Evolutionary conservation across 352 stramenopile genomes (phyloP).

Genomic region (Phytophthora fragariaefolia): DNA sequence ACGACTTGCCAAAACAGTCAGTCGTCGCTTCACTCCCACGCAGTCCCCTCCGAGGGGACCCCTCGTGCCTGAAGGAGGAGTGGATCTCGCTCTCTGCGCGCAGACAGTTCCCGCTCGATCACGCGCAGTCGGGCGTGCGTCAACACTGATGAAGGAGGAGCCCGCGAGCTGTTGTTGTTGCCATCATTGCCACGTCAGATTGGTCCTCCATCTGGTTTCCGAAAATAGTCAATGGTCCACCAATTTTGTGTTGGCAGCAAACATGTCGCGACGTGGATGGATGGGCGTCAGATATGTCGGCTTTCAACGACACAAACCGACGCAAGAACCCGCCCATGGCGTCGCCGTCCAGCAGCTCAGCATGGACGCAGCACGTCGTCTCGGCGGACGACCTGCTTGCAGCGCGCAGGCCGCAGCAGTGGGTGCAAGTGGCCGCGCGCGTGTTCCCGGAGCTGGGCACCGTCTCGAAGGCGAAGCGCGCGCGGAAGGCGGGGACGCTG

Average conservation of each 20-base stretch:
- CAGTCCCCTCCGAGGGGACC: no score
- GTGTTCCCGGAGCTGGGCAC: constrained; percentile 53
- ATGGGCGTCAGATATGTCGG: no score
- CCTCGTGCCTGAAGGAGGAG: no score
- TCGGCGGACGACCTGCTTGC: constrained; percentile 17
- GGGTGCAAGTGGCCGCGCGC: constrained; percentile 62
- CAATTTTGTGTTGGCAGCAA: no score
- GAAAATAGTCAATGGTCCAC: background rate
- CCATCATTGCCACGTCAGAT: constrained; percentile 2
- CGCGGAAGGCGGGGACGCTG: constrained; percentile 47
- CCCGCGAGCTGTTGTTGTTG: background rate
- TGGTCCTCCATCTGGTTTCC: background rate
- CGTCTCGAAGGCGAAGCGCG: constrained; percentile 72
- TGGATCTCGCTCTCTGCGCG: constrained; percentile 8
- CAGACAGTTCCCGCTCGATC: constrained; percentile 1
- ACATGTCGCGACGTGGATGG: no score
- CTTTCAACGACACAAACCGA: no score
- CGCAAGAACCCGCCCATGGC: no score
- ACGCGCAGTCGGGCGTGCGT: no score
- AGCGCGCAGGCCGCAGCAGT: constrained; percentile 30
- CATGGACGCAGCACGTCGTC: constrained; percentile 29
- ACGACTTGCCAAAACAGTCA: constrained; percentile 4
- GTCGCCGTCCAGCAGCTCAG: background rate
- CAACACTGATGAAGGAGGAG: no score
- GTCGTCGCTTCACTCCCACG: background rate